A percentile compares a stretch with the other conserved stretches of the same genome.
phyloP scores from a whole-genome alignment of 768 basidiomycete genomes.

The Tubosaeta sp. region DNA sequence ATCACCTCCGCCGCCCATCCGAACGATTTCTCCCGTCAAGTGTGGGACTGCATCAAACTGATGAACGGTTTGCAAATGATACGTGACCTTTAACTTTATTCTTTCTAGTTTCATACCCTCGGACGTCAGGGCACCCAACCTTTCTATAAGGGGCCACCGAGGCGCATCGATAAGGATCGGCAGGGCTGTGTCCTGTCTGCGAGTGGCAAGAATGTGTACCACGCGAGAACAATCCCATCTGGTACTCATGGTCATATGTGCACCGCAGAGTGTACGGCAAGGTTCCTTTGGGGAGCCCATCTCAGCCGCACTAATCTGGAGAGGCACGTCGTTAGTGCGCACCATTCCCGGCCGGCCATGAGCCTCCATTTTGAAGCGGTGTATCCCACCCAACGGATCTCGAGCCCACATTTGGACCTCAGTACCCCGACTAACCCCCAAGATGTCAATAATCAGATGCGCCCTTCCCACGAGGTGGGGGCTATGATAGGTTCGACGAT shows the following conservation, averaged over 20 bases:
- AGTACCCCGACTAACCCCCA: conserved; percentile 18
- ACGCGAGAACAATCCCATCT: conserved; percentile 12
- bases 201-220: conserved; percentile 11
- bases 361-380: conserved; percentile 11
- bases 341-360: conserved; percentile 17
- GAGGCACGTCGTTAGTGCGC: conserved; percentile 17
- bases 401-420: conserved; percentile 15
- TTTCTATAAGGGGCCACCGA: conserved; percentile 18
- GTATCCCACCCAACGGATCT: conserved; percentile 17
- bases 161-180: conserved; percentile 31
- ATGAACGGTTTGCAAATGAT: conserved; percentile 7
- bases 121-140: conserved; percentile 8
- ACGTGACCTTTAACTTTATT: conserved; percentile 19
- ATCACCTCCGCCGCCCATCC: neutral
- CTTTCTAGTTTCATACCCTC: conserved; percentile 18
- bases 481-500: conserved; percentile 13
- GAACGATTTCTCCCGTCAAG: conserved; percentile 10
- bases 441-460: conserved; percentile 19
- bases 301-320: conserved; percentile 26
- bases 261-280: conserved; percentile 4
- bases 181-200: conserved; percentile 5
- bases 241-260: conserved; percentile 22
- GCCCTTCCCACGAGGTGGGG: conserved; percentile 6
- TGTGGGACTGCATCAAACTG: conserved; percentile 7
- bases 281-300: conserved; percentile 12